These are phyloP conservation scores for Chlorella sorokiniana DNA, from an alignment of 139 green algal genomes.

Conservation along the genomic window DNA sequence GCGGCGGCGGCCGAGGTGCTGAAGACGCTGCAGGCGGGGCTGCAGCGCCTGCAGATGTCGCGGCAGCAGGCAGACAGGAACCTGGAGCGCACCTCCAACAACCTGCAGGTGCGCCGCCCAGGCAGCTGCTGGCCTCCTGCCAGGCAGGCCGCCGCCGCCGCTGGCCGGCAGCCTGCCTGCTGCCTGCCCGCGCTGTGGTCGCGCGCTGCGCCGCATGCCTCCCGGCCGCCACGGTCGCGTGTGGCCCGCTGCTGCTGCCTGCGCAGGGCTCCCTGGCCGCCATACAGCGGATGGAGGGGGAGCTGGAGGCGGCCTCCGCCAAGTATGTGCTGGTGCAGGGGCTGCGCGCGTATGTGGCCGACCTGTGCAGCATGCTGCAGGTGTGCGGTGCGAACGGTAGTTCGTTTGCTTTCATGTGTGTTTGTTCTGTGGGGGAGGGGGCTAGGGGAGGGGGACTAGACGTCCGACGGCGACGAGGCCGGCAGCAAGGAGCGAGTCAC, in stretches of 20 bases:
- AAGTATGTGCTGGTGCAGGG: slow-evolving; percentile 77
- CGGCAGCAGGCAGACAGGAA: slow-evolving; percentile 47
- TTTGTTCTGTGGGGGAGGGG: background rate
- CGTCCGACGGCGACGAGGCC: too few relatives aligned
- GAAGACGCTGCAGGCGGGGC: slow-evolving; percentile 52
- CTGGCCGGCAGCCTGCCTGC: background rate
- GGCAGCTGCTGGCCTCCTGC: too few relatives aligned
- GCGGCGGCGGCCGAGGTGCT: slow-evolving; percentile 55
- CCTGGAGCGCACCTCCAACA: slow-evolving; percentile 34
- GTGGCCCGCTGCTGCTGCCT: background rate
- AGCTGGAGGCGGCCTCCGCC: slow-evolving; percentile 42
- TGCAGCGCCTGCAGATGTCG: slow-evolving; percentile 50
- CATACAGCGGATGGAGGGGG: slow-evolving; percentile 43
- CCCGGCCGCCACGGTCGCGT: too few relatives aligned
- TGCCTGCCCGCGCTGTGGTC: too few relatives aligned
- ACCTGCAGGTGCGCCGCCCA: slow-evolving; percentile 36
- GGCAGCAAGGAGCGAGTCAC: too few relatives aligned
- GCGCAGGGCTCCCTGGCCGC: slow-evolving; percentile 22
- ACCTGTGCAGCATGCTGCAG: slow-evolving; percentile 87
- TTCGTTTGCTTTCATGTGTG: too few relatives aligned
- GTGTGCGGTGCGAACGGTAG: background rate
- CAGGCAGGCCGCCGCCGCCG: too few relatives aligned
- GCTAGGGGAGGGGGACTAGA: background rate
- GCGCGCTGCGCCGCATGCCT: too few relatives aligned
- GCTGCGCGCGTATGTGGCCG: slow-evolving; percentile 76